These are phyloP conservation scores for Leishmania guyanensis DNA, from an alignment of 208 protist species.

Conservation along the genomic window DNA sequence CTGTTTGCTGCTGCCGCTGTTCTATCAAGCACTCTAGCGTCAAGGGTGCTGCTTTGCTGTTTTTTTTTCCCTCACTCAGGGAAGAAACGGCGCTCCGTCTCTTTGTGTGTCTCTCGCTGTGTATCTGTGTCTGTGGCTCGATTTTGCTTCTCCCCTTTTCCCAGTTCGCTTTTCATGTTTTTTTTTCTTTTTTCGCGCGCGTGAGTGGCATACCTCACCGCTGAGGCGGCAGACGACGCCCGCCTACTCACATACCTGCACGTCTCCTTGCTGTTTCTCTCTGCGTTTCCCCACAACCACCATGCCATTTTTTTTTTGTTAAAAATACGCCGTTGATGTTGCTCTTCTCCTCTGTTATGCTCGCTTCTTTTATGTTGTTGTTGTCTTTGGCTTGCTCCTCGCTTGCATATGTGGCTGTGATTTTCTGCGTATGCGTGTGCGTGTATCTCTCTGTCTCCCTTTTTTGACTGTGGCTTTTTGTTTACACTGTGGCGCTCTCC, in stretches of 20 bases:
- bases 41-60: not conserved
- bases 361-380: not conserved
- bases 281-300: not conserved
- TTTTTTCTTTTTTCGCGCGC: not conserved
- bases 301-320: slow-evolving; percentile 1
- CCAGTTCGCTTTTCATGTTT: not conserved
- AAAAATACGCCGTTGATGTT: not conserved
- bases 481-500: not conserved
- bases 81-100: not conserved
- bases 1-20: not conserved
- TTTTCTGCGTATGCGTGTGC: not conserved
- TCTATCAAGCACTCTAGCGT: not conserved
- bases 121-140: not conserved
- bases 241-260: not conserved
- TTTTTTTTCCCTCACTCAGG: not conserved
- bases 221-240: not conserved
- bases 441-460: not conserved
- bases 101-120: not conserved
- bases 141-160: not conserved
- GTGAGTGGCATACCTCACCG: not conserved
- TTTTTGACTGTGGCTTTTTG: not conserved
- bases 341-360: not conserved
- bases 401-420: not conserved
- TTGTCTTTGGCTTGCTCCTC: not conserved
- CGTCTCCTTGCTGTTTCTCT: no score